Evolutionary conservation across 768 basidiomycete genomes (phyloP), one percentile per base, ranked within the genome.

Genomic region (Lentinula aciculospora): DNA sequence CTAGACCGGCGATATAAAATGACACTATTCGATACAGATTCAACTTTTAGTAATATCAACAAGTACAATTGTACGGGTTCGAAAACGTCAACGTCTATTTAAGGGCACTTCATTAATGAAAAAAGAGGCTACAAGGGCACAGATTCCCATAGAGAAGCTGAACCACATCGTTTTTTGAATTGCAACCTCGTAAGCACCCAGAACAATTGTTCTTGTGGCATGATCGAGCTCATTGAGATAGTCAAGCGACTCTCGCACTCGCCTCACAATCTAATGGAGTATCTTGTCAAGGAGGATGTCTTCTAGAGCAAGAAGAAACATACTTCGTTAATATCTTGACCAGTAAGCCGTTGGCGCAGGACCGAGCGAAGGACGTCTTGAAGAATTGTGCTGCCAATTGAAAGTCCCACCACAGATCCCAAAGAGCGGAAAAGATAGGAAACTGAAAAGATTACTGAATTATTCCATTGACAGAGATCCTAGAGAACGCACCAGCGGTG

Each of bases 361-460:
- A 71, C 67, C 12, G 65, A 69, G 1, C 82, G 74, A 13, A 87
- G 71, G 0, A 74, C 74, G 39, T 73, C 69, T 65, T 86, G 84
- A 0, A 82, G 69, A n/a, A 86, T 63, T 0, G 83, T 80, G 53
- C 81, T 84, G 3, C 80, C 80, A 0, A 82, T 66, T 0, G 84
- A 83, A 1, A 86, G 63, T 1, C 83, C 81, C 23, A 85, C 68
- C 7, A 86, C 82, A 1, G 76, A 77, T 2, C 84, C 84, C 12
- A 86, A 65, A 2, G 84, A 84, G 34, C 84, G 81, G 73, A 86
- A 86, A 34, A 87, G 81, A 65, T 85, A 85, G 0, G 82, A 84
- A 1, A 82, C 84, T 84, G 62, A 6, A 19, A 9, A 12, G 10
- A 7, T 28, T 46, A 5, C 53, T 32, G 25, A 58, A 13, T 49